Percentiles rank a stretch among this genome's conserved stretches.
Evolutionary conservation across 1,284 basidiomycete genomes (phyloP).

Genomic region (Porodaedalea pini): DNA sequence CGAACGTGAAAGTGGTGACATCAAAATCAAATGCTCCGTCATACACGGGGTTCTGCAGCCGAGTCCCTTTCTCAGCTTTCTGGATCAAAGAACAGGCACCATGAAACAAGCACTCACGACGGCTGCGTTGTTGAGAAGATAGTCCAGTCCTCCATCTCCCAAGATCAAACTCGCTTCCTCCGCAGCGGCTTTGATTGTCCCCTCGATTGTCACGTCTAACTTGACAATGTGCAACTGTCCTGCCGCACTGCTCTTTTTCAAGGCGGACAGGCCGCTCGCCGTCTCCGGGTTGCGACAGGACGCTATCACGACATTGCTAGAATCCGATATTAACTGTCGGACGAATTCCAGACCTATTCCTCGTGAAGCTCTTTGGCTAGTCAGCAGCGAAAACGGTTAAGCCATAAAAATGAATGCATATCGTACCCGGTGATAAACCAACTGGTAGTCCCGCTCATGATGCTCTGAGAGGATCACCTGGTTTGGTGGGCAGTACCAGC

Average conservation of each 20-base stretch:
- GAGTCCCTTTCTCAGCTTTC: not conserved
- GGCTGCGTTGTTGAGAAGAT: slow-evolving; percentile 40
- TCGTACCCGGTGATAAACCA: slow-evolving; percentile 20
- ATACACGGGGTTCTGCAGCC: slow-evolving; percentile 24
- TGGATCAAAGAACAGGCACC: not conserved
- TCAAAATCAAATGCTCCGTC: slow-evolving; percentile 30
- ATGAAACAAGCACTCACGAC: slow-evolving; percentile 28
- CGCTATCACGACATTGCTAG: slow-evolving; percentile 36
- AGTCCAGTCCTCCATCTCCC: slow-evolving; percentile 33
- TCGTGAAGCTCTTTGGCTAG: slow-evolving; percentile 33
- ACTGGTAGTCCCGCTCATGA: not conserved
- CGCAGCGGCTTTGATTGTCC: slow-evolving; percentile 30
- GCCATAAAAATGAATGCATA: not conserved
- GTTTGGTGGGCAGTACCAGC: too few species aligned
- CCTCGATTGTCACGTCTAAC: slow-evolving; percentile 33
- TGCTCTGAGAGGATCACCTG: not conserved
- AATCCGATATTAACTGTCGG: slow-evolving; percentile 33
- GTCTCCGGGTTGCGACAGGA: slow-evolving; percentile 35
- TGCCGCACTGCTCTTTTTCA: slow-evolving; percentile 25
- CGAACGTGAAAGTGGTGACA: slow-evolving; percentile 22
- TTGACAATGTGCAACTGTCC: slow-evolving; percentile 34
- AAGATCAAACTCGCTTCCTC: slow-evolving; percentile 28
- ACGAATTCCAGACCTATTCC: slow-evolving; percentile 41
- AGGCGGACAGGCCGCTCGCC: slow-evolving; percentile 29
- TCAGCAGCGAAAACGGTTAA: not conserved